Percentiles rank a stretch among this genome's conserved stretches.
Conservation (phyloP, 768 basidiomycete species). For the Calocybe indica region DNA sequence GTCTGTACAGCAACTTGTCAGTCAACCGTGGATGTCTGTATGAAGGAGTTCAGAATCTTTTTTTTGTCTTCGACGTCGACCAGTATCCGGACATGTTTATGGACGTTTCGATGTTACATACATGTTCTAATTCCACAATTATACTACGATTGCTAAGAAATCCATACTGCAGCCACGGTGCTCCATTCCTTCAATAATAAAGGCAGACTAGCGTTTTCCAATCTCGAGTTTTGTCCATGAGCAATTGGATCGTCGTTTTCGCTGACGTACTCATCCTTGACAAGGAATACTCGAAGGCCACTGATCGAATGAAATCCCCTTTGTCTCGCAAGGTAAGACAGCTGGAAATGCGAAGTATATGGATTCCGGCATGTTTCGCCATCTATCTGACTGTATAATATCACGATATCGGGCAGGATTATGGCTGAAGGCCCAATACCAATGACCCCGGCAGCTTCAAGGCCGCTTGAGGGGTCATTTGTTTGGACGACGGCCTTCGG, state of each 20-base stretch:
- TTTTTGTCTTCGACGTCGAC: background rate
- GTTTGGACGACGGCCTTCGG: too few species aligned
- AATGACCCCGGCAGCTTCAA: conserved; percentile 19
- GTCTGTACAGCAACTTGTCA: conserved; percentile 87
- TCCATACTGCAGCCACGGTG: conserved; percentile 68
- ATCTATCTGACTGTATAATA: conserved; percentile 15
- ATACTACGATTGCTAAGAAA: conserved; percentile 22
- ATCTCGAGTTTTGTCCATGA: conserved; percentile 10
- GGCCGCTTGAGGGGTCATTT: too few species aligned
- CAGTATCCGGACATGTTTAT: background rate
- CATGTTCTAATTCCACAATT: background rate
- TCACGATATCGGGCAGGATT: conserved; percentile 37
- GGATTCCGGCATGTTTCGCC: conserved; percentile 18
- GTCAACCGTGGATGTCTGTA: conserved; percentile 74
- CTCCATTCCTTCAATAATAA: conserved; percentile 64
- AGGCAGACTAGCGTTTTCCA: too few species aligned
- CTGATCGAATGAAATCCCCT: conserved; percentile 62
- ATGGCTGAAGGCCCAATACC: conserved; percentile 47
- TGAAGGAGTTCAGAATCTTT: conserved; percentile 12
- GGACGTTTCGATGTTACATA: background rate
- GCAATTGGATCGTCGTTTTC: conserved; percentile 13
- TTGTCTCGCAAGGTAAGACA: conserved; percentile 53
- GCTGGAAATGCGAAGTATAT: conserved; percentile 50
- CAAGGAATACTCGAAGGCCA: conserved; percentile 63
- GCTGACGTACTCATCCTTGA: conserved; percentile 41